Evolutionary conservation across 2,329 filamentous ascomycete species (phyloP).

Genomic region (Venturia asperata): DNA sequence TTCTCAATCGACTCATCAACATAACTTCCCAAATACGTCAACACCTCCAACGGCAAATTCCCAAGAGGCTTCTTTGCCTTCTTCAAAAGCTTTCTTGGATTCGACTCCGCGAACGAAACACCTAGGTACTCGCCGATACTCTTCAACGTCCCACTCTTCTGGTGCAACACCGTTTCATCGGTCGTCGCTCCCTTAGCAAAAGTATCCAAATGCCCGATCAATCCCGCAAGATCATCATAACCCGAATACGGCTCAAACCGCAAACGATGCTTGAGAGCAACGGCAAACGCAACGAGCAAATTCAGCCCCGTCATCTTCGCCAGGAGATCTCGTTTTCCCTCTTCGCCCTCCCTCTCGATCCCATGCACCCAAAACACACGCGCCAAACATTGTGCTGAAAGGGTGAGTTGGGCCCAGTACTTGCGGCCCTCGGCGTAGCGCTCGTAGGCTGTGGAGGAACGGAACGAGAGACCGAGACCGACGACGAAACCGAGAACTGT

Average conservation of each 20-base stretch:
- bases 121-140: constrained; percentile 65
- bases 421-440: constrained; percentile 54
- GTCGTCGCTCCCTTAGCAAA: constrained; percentile 58
- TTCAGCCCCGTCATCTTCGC: constrained; percentile 69
- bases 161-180: constrained; percentile 27
- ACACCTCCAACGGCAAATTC: constrained; percentile 75
- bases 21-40: constrained; percentile 63
- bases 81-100: constrained; percentile 73
- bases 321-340: constrained; percentile 59
- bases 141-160: constrained; percentile 45
- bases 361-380: constrained; percentile 79
- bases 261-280: constrained; percentile 72
- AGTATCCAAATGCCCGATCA: constrained; percentile 69
- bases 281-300: constrained; percentile 66
- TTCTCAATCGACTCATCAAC: constrained; percentile 54
- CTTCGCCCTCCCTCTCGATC: constrained; percentile 49
- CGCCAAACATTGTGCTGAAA: constrained; percentile 50
- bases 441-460: constrained; percentile 71
- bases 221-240: constrained; percentile 64
- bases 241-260: constrained; percentile 75
- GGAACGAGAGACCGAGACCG: constrained; percentile 67
- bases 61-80: constrained; percentile 64
- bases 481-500: constrained; percentile 79
- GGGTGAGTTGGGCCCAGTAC: constrained; percentile 54
- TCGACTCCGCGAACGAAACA: constrained; percentile 67